phyloP scores from a whole-genome alignment of 2,329 filamentous ascomycete genomes.

The Coleophoma crateriformis region DNA sequence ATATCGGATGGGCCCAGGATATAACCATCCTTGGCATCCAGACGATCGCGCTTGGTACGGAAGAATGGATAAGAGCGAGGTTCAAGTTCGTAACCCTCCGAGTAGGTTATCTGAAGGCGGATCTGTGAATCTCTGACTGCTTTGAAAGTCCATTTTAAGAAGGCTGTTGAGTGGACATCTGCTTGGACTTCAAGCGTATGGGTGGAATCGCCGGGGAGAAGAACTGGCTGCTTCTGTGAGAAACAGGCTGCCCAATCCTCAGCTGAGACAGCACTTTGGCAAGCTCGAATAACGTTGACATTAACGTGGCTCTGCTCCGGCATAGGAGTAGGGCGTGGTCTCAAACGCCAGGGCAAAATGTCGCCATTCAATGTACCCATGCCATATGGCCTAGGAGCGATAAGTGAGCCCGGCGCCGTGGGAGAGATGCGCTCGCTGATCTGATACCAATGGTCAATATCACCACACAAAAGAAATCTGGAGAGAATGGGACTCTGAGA shows the following conservation, averaged over 20 bases:
- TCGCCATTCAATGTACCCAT: slow-evolving; percentile 32
- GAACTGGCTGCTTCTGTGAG: too few relatives aligned
- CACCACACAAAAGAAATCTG: too few relatives aligned
- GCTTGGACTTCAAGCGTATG: slow-evolving; percentile 21
- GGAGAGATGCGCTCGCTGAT: too few relatives aligned
- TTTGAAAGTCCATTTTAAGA: slow-evolving; percentile 14
- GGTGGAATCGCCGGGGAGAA: slow-evolving; percentile 4
- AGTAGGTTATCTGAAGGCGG: slow-evolving; percentile 22
- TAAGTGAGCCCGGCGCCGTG: not conserved
- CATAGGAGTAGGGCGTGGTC: slow-evolving; percentile 30
- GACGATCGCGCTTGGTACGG: slow-evolving; percentile 30
- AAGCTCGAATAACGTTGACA: too few relatives aligned
- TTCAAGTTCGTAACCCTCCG: slow-evolving; percentile 28
- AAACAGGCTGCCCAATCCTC: too few relatives aligned
- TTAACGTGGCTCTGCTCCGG: slow-evolving; percentile 7
- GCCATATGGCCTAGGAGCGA: slow-evolving; percentile 14
- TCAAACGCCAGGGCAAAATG: slow-evolving; percentile 32
- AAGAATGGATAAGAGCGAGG: slow-evolving; percentile 33
- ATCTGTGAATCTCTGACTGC: slow-evolving; percentile 2
- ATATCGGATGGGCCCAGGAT: slow-evolving; percentile 31
- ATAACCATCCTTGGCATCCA: slow-evolving; percentile 25
- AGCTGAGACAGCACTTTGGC: too few relatives aligned
- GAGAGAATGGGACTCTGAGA: too few relatives aligned
- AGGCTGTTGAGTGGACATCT: slow-evolving; percentile 23
- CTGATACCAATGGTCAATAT: too few relatives aligned